Base-by-base conservation (phyloP, 495 filamentous ascomycete species). In the Lichenothelia convexa region DNA sequence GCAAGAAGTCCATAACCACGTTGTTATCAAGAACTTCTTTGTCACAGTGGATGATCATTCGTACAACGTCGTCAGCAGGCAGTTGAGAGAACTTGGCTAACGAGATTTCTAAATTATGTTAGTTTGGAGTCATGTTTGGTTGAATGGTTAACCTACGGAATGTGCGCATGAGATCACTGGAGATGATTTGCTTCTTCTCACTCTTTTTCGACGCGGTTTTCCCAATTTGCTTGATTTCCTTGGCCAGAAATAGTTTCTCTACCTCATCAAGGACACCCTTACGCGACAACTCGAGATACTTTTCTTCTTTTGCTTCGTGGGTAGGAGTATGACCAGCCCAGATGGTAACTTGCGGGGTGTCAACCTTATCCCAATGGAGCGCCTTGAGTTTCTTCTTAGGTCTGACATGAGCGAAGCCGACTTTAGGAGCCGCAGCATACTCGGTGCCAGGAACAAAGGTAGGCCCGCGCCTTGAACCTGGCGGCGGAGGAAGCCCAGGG, bases 301-400 rank as follows among this genome's bases (percentile, higher is more conserved):
- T 92, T 50, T 91, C 78, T 62, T 97, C 91, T 50, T 83, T 82
- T 42, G 73, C 79, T 50, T 87, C 72, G 11, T 67, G 63, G 5
- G 81, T 89, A 8, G 79, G 77, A 18, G 80, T 72, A 54, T 93
- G 82, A 12, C 71, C 61, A 26, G 89, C 89, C 91, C 91, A 97
- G 42, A 95, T 82, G 22, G 89, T 95, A 24, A 87, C 82, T 51
- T 92, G 76, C 12, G 84, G 80, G 35, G 83, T 67, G 56, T 97
- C 89, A 24, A 97, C 80, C 60, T 97, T 97, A 52, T 97, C 89
- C 89, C 89, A 97, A 62, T 97, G 89, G 42, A 97, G 69, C 23
- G 89, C 86, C 70, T 97, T 97, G 49, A 97, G 80, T 60, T 95
- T 97, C 74, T 91, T 94, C 68, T 93, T 95, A 21, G 91, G 86